phyloP scores from a whole-genome alignment of 495 filamentous ascomycete genomes.

The Amphirosellinia nigrospora region DNA sequence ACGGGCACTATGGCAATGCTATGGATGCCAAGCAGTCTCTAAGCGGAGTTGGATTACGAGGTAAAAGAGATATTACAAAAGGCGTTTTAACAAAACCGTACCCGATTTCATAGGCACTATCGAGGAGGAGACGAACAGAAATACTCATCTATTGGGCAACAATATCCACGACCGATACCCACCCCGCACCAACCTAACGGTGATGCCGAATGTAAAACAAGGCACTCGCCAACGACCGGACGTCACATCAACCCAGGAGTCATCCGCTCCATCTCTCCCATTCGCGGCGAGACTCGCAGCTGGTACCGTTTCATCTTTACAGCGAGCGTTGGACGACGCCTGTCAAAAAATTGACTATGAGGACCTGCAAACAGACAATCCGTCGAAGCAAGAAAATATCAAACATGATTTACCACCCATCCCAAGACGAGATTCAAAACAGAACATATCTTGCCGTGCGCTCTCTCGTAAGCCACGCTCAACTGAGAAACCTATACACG shows the following conservation, averaged over 20 bases:
- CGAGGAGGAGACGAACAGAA: conserved; percentile 40
- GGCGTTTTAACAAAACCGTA: conserved; percentile 29
- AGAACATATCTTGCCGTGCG: conserved; percentile 4
- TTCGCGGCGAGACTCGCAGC: conserved; percentile 41
- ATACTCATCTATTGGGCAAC: conserved; percentile 21
- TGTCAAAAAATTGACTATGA: conserved; percentile 42
- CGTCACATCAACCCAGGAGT: conserved; percentile 27
- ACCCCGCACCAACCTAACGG: conserved; percentile 12
- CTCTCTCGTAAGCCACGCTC: conserved; percentile 24
- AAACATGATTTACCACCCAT: conserved; percentile 17
- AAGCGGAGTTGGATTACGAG: conserved; percentile 25
- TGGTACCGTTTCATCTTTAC: conserved; percentile 42
- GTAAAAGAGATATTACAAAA: conserved; percentile 31
- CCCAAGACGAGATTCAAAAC: conserved; percentile 1
- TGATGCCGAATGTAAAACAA: neutral
- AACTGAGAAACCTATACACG: conserved; percentile 32
- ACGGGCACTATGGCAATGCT: neutral
- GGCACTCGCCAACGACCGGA: conserved; percentile 15
- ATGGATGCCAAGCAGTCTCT: conserved; percentile 20
- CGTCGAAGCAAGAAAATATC: conserved; percentile 24
- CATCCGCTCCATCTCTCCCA: conserved; percentile 37
- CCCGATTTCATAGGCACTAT: conserved; percentile 33
- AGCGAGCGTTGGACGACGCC: conserved; percentile 46
- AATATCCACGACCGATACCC: conserved; percentile 9
- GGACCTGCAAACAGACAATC: conserved; percentile 30